Evolutionary conservation across 202 grass and related monocot genomes (phyloP).

Genomic region (Carex arenaria): DNA sequence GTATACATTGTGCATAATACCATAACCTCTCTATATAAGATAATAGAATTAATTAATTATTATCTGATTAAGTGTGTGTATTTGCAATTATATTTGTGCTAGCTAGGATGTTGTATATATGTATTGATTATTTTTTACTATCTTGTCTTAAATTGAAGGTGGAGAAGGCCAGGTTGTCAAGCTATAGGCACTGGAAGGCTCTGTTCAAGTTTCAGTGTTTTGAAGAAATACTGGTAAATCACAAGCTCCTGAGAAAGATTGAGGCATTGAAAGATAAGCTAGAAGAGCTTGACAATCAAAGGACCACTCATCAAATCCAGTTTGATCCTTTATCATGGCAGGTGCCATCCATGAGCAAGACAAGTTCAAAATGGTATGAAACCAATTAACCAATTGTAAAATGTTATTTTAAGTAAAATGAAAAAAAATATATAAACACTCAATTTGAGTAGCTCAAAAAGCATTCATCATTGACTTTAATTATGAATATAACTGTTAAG

Average conservation of each 20-base stretch:
- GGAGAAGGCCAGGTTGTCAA: neutral
- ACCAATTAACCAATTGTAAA: neutral
- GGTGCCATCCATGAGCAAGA: neutral
- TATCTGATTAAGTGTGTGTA: too few relatives aligned
- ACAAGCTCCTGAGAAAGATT: neutral
- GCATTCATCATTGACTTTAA: too few relatives aligned
- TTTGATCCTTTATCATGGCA: neutral
- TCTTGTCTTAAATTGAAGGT: neutral
- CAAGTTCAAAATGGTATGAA: neutral
- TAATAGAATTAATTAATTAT: too few relatives aligned
- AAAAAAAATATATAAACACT: too few relatives aligned
- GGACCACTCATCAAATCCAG: neutral
- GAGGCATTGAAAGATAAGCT: neutral
- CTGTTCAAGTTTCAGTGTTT: neutral
- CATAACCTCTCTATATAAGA: too few relatives aligned
- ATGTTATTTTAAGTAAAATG: too few relatives aligned
- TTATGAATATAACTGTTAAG: too few relatives aligned
- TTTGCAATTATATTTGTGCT: too few relatives aligned
- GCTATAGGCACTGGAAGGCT: neutral
- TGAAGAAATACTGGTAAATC: conserved; percentile 3
- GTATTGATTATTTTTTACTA: too few relatives aligned
- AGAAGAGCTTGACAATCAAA: neutral
- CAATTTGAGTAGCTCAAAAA: too few relatives aligned
- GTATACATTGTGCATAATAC: too few relatives aligned
- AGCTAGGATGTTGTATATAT: too few relatives aligned